Evolutionary conservation across 2,329 filamentous ascomycete genomes (phyloP).

Genomic region (Simplicillium sp.): DNA sequence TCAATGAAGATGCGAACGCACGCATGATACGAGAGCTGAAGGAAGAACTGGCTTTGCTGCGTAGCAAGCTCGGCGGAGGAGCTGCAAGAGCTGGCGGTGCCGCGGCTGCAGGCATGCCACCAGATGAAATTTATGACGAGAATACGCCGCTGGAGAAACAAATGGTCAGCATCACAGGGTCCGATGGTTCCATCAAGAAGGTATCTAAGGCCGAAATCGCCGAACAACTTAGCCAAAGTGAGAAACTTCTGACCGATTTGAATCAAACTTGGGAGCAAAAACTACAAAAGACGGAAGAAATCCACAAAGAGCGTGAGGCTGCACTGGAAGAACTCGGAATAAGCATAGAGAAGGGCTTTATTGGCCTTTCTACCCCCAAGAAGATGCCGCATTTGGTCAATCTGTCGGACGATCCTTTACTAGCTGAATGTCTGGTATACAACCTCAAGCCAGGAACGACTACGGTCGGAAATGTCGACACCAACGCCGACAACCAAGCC

Average conservation of each 20-base stretch:
- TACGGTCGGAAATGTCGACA: conserved; percentile 88
- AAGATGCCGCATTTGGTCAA: conserved; percentile 99
- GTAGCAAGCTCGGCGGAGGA: conserved; percentile 70
- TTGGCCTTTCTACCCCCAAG: conserved; percentile 91
- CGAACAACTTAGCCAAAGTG: conserved; percentile 90
- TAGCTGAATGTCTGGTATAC: conserved; percentile 94
- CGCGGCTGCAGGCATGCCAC: conserved; percentile 29
- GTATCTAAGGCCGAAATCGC: conserved; percentile 98
- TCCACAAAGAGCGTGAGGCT: conserved; percentile 93
- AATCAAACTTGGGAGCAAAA: conserved; percentile 99
- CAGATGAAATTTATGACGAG: conserved; percentile 81
- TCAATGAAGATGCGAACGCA: conserved; percentile 98
- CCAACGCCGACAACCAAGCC: conserved; percentile 61
- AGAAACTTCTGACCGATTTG: conserved; percentile 90
- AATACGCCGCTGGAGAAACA: conserved; percentile 91
- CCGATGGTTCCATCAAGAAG: conserved; percentile 83
- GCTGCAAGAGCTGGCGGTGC: conserved; percentile 33
- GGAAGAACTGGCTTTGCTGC: conserved; percentile 78
- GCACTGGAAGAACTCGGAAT: conserved; percentile 95
- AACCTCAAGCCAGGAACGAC: conserved; percentile 95
- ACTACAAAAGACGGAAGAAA: conserved; percentile 85
- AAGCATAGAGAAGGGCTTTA: conserved; percentile 96
- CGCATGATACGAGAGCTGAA: conserved; percentile 98
- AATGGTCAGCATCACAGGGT: conserved; percentile 83
- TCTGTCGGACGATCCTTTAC: conserved; percentile 83